Evolutionary conservation across 345 rosid genomes (phyloP), one percentile per base, ranked within the genome.

Genomic region (Eucalyptus cladocalyx): DNA sequence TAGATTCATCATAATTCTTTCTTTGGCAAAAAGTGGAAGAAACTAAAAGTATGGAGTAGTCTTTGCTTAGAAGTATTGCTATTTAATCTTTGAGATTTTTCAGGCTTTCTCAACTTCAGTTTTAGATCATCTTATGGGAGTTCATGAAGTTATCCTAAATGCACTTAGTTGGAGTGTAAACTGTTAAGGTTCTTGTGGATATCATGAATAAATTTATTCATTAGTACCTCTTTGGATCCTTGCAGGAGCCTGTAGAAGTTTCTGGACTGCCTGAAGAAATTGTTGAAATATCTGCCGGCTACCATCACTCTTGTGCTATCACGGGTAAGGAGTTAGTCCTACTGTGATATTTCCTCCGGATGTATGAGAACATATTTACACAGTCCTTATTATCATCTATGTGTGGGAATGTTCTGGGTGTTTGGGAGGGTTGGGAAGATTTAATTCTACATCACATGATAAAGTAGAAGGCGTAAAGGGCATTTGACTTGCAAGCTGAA

Each of bases 271-370:
- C 92, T 43, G 94, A 97, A 91, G 97, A 95, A 83, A 89, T 95
- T 91, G 88, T 90, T 87, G 95, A 94, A 86, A 93, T 97, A 88
- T 91, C 98, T 91, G 97, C 99, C 86, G 99, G 99, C 89, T 96
- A 95, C 90, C 67, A 94, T 93, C 99, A 97, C 92, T 97, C 99
- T 87, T 94, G 96, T 92, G 99, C 99, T 86, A 91, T 97, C 88
- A 95, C 99, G 91, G 99, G 99, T 97, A 89, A 86, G 86, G 30
- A 12, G 54, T 56, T 17, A 83, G 15, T 53, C 37, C 43, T 32
- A 48, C 47, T 37, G 51, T 26, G 42, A 42, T 48, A 14, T 87
- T 65, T 54, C 85, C 51, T 60, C 47, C 8, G 0, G 23, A 49
- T 53, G 53, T 86, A 28, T 28, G 34, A 34, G 54, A 48, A 45